Evolutionary conservation across 1,139 yeast genomes (phyloP), one percentile per base, ranked within the genome.

Genomic region (Eremothecium sinecaudum): DNA sequence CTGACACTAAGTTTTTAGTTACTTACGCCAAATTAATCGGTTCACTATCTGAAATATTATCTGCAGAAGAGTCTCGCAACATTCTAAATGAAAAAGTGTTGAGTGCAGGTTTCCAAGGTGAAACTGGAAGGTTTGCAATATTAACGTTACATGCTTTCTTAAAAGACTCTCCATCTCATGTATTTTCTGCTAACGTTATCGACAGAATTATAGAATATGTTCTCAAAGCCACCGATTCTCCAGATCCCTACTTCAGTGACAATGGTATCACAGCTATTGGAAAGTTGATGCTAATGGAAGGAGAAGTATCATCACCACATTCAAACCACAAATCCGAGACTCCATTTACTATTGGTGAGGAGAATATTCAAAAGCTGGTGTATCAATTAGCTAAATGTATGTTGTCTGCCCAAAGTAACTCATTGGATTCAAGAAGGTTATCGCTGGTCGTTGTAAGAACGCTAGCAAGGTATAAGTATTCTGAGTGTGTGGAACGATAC

Each of bases 241-340:
- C 62, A 2, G 58, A 64, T 31, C 64, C 72, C n/a, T 73, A 73
- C 46, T 66, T 84, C 38, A 69, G 80, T 45, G 95, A 83, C 47
- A 80, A 81, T 50, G 79, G 87, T n/a, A 67, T 80, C 3, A 59
- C 79, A 37, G 97, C 94, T 2, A 68, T 80, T 35, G 96, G 95
- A 42, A 87, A 87, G 59, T 46, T 80, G n/a, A 61, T 84, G 39
- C 63, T 86, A 34, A 60, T 73, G 28, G 54, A 65, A 20, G 65
- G 61, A 8, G 70, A 64, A 41, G 56, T 34, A 9, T 61, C 62
- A 28, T 63, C 75, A 8, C 74, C 73, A 32, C 55, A 40, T 5
- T 41, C 54, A 2, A 52, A 49, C 21, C 33, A 44, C 2, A 50
- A 42, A 11, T 40, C 50, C 2, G 54, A 48, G 3, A 44, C 36